Percentiles rank a stretch among this genome's conserved stretches.
phyloP scores from a whole-genome alignment of 352 stramenopile species.

The Pilasporangium apinafurcum region DNA sequence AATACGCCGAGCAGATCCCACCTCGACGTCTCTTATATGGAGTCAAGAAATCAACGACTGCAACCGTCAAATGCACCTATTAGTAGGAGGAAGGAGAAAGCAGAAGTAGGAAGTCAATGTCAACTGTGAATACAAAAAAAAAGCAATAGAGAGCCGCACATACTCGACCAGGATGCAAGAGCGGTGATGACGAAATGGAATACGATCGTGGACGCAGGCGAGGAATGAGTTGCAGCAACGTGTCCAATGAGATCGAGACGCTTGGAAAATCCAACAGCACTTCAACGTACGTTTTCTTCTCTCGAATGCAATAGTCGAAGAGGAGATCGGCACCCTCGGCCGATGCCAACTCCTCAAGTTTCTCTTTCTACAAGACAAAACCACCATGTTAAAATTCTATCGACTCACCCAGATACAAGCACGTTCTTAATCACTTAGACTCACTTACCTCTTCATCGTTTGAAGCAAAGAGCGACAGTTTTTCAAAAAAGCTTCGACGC shows the following conservation, averaged over 20 bases:
- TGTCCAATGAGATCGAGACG: constrained; percentile 49
- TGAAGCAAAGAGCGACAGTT: constrained; percentile 71
- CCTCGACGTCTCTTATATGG: constrained; percentile 80
- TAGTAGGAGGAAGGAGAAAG: background rate
- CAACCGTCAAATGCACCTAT: constrained; percentile 77
- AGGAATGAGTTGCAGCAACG: constrained; percentile 83
- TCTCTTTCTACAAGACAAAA: constrained; percentile 61
- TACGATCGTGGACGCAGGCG: constrained; percentile 84
- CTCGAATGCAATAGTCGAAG: constrained; percentile 91
- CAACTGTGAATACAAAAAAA: constrained; percentile 2
- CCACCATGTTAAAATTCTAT: background rate
- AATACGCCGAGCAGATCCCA: constrained; percentile 83
- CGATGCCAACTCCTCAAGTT: constrained; percentile 86
- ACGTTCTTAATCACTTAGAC: background rate
- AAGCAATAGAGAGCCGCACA: constrained; percentile 17
- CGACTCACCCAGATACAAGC: background rate
- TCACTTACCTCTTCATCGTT: constrained; percentile 71
- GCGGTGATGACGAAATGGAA: constrained; percentile 87
- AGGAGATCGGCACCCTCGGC: constrained; percentile 87
- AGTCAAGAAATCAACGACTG: constrained; percentile 88
- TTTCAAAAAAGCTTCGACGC: constrained; percentile 84
- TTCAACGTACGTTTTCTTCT: constrained; percentile 89
- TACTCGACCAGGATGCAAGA: constrained; percentile 44
- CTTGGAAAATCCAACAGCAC: constrained; percentile 85
- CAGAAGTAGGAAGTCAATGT: background rate